phyloP scores from a whole-genome alignment of 2,329 filamentous ascomycete species.

The Pseudogymnoascus sp. region DNA sequence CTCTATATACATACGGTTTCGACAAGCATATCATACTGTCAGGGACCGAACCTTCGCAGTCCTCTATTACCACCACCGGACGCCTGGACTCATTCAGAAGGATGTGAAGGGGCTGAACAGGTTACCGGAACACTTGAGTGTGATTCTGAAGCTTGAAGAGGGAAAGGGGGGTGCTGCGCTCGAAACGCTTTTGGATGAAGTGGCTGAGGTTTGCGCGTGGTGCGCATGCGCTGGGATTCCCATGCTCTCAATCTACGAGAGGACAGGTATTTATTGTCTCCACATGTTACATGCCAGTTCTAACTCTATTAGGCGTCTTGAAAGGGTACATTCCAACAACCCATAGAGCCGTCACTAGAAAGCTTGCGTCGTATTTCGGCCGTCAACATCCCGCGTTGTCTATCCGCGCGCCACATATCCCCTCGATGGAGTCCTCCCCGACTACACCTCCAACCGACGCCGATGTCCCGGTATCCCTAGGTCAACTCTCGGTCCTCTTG shows the following conservation, averaged over 20 bases:
- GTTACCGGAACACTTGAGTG: slow-evolving; percentile 78
- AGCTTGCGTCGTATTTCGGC: slow-evolving; percentile 83
- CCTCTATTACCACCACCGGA: slow-evolving; percentile 90
- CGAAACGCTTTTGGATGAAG: slow-evolving; percentile 79
- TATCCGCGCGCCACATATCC: slow-evolving; percentile 62
- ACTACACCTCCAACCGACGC: slow-evolving; percentile 36
- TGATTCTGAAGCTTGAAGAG: slow-evolving; percentile 69
- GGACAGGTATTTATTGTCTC: slow-evolving; percentile 56
- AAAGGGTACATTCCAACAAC: slow-evolving; percentile 85
- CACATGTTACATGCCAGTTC: slow-evolving; percentile 11
- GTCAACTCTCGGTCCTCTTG: slow-evolving; percentile 56
- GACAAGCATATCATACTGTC: slow-evolving; percentile 71
- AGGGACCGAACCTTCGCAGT: slow-evolving; percentile 71
- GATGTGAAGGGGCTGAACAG: slow-evolving; percentile 70
- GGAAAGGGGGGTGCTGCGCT: slow-evolving; percentile 63
- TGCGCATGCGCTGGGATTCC: slow-evolving; percentile 83
- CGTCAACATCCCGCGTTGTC: slow-evolving; percentile 62
- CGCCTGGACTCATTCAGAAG: slow-evolving; percentile 81
- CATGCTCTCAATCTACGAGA: slow-evolving; percentile 83
- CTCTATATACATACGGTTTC: slow-evolving; percentile 76
- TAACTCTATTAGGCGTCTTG: slow-evolving; percentile 55
- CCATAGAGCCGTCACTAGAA: slow-evolving; percentile 69
- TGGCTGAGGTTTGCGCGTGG: slow-evolving; percentile 88
- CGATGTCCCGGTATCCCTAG: slow-evolving; percentile 27
- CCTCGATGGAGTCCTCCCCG: slow-evolving; percentile 44